Percentiles rank a stretch among this genome's conserved stretches.
phyloP scores from a whole-genome alignment of 2,329 filamentous ascomycete species.

The Ascomycota sp. region DNA sequence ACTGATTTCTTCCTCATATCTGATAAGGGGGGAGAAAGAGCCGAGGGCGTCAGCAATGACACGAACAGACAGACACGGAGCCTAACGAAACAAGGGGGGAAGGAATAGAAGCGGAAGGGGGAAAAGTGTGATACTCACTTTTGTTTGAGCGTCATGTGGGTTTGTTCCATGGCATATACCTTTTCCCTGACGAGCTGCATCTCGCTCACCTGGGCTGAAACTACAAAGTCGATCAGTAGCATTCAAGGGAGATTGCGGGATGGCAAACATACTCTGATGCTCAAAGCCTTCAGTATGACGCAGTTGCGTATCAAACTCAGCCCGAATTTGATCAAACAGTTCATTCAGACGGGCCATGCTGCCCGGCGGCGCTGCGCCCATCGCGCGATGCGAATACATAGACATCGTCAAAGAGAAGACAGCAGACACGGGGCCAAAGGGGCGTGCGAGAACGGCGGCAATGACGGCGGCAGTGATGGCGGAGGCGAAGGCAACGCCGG shows the following conservation, averaged over 20 bases:
- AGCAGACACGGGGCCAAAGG: no score
- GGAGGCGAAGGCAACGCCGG: no score
- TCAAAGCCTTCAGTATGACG: slow-evolving; percentile 74
- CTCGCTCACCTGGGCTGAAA: slow-evolving; percentile 78
- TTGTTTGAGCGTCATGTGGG: slow-evolving; percentile 70
- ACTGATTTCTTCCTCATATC: slow-evolving; percentile 83
- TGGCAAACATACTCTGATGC: slow-evolving; percentile 55
- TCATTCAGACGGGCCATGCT: slow-evolving; percentile 57
- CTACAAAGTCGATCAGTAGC: slow-evolving; percentile 23
- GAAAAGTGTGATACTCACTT: slow-evolving; percentile 41
- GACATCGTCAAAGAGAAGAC: slow-evolving; percentile 24
- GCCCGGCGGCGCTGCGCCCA: slow-evolving; percentile 46
- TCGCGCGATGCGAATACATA: slow-evolving; percentile 84
- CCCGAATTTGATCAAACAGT: slow-evolving; percentile 74
- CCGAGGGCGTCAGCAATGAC: neutral
- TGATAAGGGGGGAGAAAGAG: no score
- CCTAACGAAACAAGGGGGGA: neutral
- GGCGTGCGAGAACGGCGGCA: no score
- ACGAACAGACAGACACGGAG: no score
- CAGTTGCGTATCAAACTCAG: slow-evolving; percentile 75
- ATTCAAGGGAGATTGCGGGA: neutral
- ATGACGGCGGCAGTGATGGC: no score
- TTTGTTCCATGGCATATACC: slow-evolving; percentile 81
- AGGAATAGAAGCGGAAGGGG: neutral
- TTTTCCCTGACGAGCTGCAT: slow-evolving; percentile 89